Evolutionary conservation across 306 rosid species (phyloP).

Genomic region (Malus asiatica): DNA sequence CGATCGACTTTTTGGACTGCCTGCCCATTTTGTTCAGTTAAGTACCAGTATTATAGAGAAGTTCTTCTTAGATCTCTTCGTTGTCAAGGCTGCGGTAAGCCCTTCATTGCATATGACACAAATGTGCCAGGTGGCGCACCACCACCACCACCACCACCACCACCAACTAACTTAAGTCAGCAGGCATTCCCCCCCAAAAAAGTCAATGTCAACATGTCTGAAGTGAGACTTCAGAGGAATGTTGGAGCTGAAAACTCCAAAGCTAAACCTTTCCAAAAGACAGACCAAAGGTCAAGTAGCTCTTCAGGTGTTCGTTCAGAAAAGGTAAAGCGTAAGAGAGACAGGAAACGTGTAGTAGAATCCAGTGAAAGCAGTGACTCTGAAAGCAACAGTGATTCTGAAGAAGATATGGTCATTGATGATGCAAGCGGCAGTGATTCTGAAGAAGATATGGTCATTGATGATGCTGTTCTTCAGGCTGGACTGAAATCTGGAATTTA

Average conservation of each 20-base stretch:
- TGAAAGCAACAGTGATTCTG: constrained; percentile 45
- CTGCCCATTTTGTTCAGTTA: constrained; percentile 61
- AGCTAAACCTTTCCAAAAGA: constrained; percentile 18
- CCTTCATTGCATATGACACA: constrained; percentile 58
- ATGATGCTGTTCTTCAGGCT: constrained; percentile 28
- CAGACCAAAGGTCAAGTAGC: constrained; percentile 18
- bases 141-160: constrained; percentile 17
- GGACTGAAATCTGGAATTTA: constrained; percentile 19
- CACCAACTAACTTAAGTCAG: constrained; percentile 34
- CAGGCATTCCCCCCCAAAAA: constrained; percentile 40
- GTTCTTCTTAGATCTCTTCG: constrained; percentile 52
- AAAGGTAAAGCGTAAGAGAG: constrained; percentile 45
- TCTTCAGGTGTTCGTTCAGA: constrained; percentile 20
- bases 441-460: constrained; percentile 37
- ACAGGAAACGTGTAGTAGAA: constrained; percentile 40
- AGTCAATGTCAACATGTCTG: constrained; percentile 31
- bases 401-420: constrained; percentile 32
- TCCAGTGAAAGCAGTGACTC: constrained; percentile 58
- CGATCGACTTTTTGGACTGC: constrained; percentile 63
- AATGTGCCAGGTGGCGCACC: constrained; percentile 23
- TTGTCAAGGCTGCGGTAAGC: constrained; percentile 57
- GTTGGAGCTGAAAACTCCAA: constrained; percentile 22
- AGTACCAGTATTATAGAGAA: constrained; percentile 50
- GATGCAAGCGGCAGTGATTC: constrained; percentile 46
- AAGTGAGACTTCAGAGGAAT: constrained; percentile 32